These are phyloP conservation scores for Lasiosphaeria miniovina DNA, from an alignment of 495 filamentous ascomycete species.

Conservation along the genomic window DNA sequence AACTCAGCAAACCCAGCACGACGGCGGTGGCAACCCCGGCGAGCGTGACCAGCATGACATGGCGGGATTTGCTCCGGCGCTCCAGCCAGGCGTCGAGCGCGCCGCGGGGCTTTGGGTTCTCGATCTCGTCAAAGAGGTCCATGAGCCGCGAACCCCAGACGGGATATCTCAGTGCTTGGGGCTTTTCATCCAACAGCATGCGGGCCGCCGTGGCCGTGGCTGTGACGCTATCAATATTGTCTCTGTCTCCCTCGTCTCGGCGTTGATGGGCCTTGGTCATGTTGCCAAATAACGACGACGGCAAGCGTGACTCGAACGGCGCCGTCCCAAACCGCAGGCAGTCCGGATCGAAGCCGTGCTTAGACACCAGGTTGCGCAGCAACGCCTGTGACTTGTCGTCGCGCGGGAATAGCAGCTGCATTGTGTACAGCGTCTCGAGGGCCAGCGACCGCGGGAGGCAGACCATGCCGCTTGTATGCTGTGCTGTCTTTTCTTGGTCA, in stretches of 20 bases:
- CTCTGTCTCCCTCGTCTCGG: background rate
- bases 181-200: slow-evolving; percentile 16
- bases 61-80: slow-evolving; percentile 35
- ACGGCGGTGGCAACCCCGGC: slow-evolving; percentile 34
- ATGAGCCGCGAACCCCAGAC: slow-evolving; percentile 33
- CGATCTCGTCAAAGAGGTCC: slow-evolving; percentile 38
- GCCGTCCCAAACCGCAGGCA: slow-evolving; percentile 13
- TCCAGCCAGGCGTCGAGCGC: slow-evolving; percentile 37
- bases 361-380: slow-evolving; percentile 32
- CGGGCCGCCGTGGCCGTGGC: slow-evolving; percentile 5
- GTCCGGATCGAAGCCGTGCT: slow-evolving; percentile 31
- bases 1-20: slow-evolving; percentile 24
- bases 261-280: background rate
- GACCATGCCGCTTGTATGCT: background rate
- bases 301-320: slow-evolving; percentile 1
- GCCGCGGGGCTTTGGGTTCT: slow-evolving; percentile 38
- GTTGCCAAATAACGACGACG: too few species aligned
- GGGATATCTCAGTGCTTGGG: slow-evolving; percentile 24
- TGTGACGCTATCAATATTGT: slow-evolving; percentile 2
- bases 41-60: slow-evolving; percentile 41
- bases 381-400: slow-evolving; percentile 31
- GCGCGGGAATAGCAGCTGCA: slow-evolving; percentile 36
- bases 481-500: background rate
- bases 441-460: slow-evolving; percentile 30
- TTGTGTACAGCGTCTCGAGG: slow-evolving; percentile 36